Percentiles rank a stretch among this genome's conserved stretches.
These are phyloP conservation scores for Pseudocercospora cruenta DNA, from an alignment of 2,329 filamentous ascomycete genomes.

Conservation along the genomic window DNA sequence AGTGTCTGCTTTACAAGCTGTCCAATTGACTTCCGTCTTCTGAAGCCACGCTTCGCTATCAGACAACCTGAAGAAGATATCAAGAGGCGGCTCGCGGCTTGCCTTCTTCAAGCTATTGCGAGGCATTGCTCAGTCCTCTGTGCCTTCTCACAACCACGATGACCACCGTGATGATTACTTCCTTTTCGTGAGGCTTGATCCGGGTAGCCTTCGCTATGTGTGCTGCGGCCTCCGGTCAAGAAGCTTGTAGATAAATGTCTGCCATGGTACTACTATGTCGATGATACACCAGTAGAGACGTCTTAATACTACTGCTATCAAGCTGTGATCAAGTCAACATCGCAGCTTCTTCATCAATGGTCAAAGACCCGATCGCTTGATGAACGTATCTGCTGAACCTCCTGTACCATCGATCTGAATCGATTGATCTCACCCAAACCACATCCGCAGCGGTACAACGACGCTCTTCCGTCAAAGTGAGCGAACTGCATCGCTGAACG, in stretches of 20 bases:
- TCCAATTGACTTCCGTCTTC: not conserved
- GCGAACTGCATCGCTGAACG: not conserved
- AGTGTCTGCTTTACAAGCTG: not conserved
- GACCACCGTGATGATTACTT: not conserved
- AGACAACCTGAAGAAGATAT: not conserved
- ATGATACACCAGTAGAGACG: not conserved
- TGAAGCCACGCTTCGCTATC: not conserved
- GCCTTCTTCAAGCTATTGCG: conserved; percentile 1
- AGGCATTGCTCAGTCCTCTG: not conserved
- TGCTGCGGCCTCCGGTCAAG: conserved; percentile 5
- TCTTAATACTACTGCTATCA: not conserved
- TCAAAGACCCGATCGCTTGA: not conserved
- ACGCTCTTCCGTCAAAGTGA: not conserved
- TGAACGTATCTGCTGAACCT: not conserved
- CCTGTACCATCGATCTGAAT: not conserved
- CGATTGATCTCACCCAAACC: not conserved
- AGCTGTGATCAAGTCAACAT: not conserved
- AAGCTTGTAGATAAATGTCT: not conserved
- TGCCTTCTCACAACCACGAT: not conserved
- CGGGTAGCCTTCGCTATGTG: not conserved
- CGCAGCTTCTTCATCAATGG: not conserved
- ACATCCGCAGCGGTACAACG: not conserved
- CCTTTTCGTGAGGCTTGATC: not conserved
- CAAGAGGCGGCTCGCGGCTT: not conserved
- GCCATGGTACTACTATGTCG: not conserved